These are phyloP conservation scores for Brassica juncea DNA, from an alignment of 345 rosid genomes.

Conservation along the genomic window DNA sequence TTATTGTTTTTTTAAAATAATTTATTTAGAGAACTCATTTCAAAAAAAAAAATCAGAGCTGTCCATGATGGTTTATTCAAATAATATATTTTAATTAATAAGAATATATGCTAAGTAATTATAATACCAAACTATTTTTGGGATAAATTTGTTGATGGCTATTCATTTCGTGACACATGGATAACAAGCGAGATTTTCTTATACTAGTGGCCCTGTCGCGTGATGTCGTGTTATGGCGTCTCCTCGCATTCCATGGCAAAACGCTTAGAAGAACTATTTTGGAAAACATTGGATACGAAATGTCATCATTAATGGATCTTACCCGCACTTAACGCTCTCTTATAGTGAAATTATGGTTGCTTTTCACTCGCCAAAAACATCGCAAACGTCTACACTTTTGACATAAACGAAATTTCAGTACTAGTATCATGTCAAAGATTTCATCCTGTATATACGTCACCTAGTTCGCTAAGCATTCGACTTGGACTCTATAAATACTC, in stretches of 20 bases:
- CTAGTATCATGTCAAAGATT: neutral
- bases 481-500: neutral
- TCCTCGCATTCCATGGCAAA: neutral
- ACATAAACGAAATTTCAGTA: neutral
- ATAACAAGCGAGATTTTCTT: neutral
- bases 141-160: neutral
- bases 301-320: neutral
- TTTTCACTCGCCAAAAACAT: neutral
- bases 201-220: constrained; percentile 8
- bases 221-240: constrained; percentile 4
- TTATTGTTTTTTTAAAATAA: too few species aligned
- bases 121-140: neutral
- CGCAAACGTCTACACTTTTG: neutral
- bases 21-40: neutral
- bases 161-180: constrained; percentile 1
- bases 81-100: neutral
- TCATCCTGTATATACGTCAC: neutral
- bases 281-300: neutral
- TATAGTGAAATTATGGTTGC: neutral
- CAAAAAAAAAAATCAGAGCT: neutral
- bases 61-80: neutral
- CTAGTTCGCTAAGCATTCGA: neutral
- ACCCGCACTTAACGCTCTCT: neutral
- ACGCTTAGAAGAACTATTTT: neutral
- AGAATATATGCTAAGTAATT: neutral